Percentiles rank a stretch among this genome's conserved stretches.
phyloP scores from a whole-genome alignment of 129 eudicot species.

The Calendula officinalis region DNA sequence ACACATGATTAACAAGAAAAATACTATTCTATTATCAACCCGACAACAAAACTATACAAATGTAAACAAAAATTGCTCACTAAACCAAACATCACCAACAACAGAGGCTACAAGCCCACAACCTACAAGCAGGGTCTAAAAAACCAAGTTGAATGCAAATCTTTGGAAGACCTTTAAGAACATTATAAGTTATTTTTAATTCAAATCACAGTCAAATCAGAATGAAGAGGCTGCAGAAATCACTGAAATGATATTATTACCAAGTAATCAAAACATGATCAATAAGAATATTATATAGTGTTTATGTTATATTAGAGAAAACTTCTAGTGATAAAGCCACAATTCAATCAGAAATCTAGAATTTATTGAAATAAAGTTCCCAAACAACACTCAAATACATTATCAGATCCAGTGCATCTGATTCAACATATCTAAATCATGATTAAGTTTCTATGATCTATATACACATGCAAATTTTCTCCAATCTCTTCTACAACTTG shows the following conservation, averaged over 20 bases:
- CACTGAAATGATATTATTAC: neutral
- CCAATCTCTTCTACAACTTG: neutral
- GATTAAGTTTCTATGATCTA: conserved; percentile 4
- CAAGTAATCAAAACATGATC: conserved; percentile 16
- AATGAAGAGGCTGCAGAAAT: neutral
- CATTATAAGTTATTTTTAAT: neutral
- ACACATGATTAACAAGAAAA: neutral
- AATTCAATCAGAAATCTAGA: neutral
- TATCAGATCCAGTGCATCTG: conserved; percentile 16
- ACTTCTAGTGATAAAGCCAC: neutral
- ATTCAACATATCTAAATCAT: conserved; percentile 13
- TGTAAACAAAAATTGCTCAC: neutral
- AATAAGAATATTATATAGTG: neutral
- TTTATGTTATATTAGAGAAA: conserved; percentile 9
- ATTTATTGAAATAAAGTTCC: neutral
- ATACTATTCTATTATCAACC: no score
- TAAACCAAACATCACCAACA: conserved; percentile 4
- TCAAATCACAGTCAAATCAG: neutral
- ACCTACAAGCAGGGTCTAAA: neutral
- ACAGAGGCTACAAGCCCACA: conserved; percentile 8
- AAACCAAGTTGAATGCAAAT: neutral
- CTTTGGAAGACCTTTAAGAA: neutral
- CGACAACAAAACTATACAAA: neutral
- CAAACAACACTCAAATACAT: conserved; percentile 11
- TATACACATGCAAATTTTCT: conserved; percentile 2